Percentiles rank a stretch among this genome's conserved stretches.
phyloP scores from a whole-genome alignment of 345 rosid genomes.

The Orychophragmus violaceus region DNA sequence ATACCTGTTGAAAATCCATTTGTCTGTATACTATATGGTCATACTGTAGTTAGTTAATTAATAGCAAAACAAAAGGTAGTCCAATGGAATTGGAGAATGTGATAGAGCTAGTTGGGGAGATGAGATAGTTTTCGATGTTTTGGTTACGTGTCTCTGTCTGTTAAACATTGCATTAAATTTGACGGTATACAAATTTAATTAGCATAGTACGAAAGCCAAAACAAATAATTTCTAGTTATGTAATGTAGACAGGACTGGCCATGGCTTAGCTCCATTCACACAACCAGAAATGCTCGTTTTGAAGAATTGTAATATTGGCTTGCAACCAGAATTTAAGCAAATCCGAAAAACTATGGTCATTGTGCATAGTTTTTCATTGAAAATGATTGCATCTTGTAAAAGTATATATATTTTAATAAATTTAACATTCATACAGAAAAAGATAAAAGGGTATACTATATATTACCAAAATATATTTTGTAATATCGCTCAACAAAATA shows the following conservation, averaged over 20 bases:
- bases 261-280: no score
- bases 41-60: neutral
- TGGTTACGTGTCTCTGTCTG: neutral
- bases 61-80: neutral
- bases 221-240: neutral
- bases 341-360: no score
- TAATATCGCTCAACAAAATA: neutral
- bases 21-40: neutral
- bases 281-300: no score
- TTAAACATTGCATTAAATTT: slow-evolving; percentile 4
- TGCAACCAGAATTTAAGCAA: no score
- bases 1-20: neutral
- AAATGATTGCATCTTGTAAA: no score
- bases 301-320: no score
- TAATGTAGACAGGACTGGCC: no score
- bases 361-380: no score
- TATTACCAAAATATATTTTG: neutral
- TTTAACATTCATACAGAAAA: no score
- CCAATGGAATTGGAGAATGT: neutral
- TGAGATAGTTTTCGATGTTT: neutral
- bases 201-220: neutral
- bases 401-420: no score
- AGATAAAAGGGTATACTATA: neutral
- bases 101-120: neutral
- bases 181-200: neutral